These are phyloP conservation scores for Amanita thiersii DNA, from an alignment of 768 basidiomycete genomes.

Conservation along the genomic window DNA sequence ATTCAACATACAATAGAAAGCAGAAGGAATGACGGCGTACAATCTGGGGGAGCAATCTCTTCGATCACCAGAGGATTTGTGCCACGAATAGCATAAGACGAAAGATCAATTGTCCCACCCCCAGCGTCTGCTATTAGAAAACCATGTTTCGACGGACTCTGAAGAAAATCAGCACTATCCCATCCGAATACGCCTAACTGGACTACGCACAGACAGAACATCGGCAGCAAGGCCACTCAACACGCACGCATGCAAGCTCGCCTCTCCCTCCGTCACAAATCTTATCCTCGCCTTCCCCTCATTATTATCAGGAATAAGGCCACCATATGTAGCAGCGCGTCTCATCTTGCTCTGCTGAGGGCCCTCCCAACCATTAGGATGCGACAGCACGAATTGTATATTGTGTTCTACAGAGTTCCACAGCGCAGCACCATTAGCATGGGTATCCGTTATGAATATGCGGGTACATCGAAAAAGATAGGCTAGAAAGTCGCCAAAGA, in stretches of 20 bases:
- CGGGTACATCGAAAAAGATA: conserved; percentile 71
- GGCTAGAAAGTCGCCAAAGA: conserved; percentile 72
- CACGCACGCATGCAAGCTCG: conserved; percentile 76
- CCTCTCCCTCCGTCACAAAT: conserved; percentile 81
- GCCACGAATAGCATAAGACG: conserved; percentile 68
- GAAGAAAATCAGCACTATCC: not conserved
- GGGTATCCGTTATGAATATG: conserved; percentile 73
- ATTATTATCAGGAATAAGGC: conserved; percentile 68
- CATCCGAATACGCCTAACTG: not conserved
- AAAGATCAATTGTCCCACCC: conserved; percentile 76
- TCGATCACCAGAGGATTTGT: conserved; percentile 69
- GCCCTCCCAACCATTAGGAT: conserved; percentile 81
- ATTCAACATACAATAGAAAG: conserved; percentile 2
- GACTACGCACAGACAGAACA: conserved; percentile 53
- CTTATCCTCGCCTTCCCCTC: conserved; percentile 65
- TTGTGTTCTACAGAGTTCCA: conserved; percentile 67
- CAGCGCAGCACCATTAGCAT: conserved; percentile 61
- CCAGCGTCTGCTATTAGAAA: conserved; percentile 79
- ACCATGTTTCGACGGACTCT: conserved; percentile 71
- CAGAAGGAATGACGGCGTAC: conserved; percentile 28
- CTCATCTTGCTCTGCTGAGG: conserved; percentile 75
- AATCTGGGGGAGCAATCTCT: conserved; percentile 78
- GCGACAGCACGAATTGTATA: conserved; percentile 68
- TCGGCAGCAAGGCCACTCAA: conserved; percentile 71
- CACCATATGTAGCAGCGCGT: conserved; percentile 61